A percentile compares a stretch with the other conserved stretches of the same genome.
Conservation (phyloP, 176 grass and related monocot species). For the Poa pratensis region DNA sequence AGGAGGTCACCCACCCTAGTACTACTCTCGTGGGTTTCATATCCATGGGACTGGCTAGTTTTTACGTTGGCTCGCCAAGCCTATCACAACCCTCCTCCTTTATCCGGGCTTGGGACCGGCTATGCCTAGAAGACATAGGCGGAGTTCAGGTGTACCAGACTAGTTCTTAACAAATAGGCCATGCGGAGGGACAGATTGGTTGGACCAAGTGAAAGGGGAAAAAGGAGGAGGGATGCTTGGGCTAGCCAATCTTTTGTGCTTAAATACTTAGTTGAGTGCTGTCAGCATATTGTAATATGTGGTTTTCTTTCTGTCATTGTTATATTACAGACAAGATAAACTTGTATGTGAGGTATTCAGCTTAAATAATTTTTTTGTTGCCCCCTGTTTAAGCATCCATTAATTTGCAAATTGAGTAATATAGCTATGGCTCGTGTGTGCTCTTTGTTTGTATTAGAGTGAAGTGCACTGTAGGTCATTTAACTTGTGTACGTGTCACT, state of each 20-base stretch:
- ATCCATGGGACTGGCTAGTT: too few relatives aligned
- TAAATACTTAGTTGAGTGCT: conserved; percentile 12
- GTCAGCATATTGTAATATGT: conserved; percentile 1
- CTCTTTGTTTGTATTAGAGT: conserved; percentile 25
- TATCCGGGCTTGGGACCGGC: too few relatives aligned
- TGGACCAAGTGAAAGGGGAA: background rate
- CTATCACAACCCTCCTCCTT: too few relatives aligned
- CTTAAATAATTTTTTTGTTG: background rate
- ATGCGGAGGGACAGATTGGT: background rate
- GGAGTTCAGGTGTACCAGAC: background rate
- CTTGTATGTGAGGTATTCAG: background rate
- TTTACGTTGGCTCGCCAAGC: too few relatives aligned
- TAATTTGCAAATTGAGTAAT: background rate
- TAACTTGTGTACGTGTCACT: background rate
- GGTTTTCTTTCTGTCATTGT: background rate
- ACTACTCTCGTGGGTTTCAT: too few relatives aligned
- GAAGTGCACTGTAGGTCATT: conserved; percentile 1
- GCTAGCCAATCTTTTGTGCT: conserved; percentile 5
- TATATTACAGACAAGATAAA: background rate
- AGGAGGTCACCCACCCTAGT: too few relatives aligned
- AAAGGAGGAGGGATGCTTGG: background rate
- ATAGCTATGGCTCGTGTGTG: conserved; percentile 9
- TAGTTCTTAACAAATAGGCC: background rate
- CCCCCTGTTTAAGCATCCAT: background rate
- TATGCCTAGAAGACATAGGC: too few relatives aligned